Conservation (phyloP, 2,329 filamentous ascomycete genomes). For the Rutstroemia sp. region DNA sequence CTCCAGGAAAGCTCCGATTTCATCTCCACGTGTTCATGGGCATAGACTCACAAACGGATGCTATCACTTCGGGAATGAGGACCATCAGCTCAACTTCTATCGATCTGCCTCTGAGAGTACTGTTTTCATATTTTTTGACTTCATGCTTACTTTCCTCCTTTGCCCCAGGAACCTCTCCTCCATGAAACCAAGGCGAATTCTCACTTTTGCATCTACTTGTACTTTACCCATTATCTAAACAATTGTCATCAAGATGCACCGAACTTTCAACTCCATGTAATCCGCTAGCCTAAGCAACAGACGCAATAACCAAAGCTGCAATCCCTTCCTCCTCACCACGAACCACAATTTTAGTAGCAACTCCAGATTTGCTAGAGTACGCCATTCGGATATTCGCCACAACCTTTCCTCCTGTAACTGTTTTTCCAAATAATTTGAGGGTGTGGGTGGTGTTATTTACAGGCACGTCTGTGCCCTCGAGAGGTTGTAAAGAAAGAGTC, state of each 20-base stretch:
- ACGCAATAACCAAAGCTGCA: constrained; percentile 74
- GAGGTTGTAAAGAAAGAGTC: constrained; percentile 79
- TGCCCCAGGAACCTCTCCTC: constrained; percentile 6
- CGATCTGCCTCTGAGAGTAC: background rate
- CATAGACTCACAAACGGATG: background rate
- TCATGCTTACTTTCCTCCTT: background rate
- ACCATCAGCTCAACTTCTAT: too few relatives aligned
- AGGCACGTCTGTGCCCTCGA: constrained; percentile 89
- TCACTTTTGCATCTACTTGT: constrained; percentile 11
- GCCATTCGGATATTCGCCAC: constrained; percentile 88
- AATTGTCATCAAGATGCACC: constrained; percentile 21
- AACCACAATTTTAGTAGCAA: constrained; percentile 92
- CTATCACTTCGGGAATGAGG: background rate
- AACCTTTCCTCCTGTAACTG: constrained; percentile 80
- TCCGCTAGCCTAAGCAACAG: constrained; percentile 49
- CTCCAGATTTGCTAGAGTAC: constrained; percentile 82
- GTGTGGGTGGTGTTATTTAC: constrained; percentile 86
- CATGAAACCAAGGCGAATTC: constrained; percentile 7
- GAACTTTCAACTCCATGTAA: constrained; percentile 22
- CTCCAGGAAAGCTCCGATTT: too few relatives aligned
- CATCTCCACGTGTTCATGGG: background rate
- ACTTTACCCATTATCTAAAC: constrained; percentile 25
- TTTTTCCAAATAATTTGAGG: constrained; percentile 94
- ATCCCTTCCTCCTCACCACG: constrained; percentile 90
- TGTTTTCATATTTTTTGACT: constrained; percentile 12